Conservation (phyloP, 345 rosid species). For the Eucalyptus tenuipes region DNA sequence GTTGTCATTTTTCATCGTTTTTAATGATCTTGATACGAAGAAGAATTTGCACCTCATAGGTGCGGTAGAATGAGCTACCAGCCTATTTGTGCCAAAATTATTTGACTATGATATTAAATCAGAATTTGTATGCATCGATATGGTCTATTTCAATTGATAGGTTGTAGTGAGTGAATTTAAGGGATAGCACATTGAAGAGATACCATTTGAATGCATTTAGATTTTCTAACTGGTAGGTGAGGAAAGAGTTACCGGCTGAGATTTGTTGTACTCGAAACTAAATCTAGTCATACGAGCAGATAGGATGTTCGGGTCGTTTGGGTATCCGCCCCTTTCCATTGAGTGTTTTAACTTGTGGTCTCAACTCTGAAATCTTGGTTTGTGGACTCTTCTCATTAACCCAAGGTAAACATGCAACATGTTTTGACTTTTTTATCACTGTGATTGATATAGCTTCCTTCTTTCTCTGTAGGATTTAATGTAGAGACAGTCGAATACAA, state of each 20-base stretch:
- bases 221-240: neutral
- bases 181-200: neutral
- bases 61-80: neutral
- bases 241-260: neutral
- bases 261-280: neutral
- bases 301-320: neutral
- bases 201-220: neutral
- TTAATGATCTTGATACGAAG: neutral
- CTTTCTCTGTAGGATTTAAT: slow-evolving; percentile 50
- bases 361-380: neutral
- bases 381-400: neutral
- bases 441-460: neutral
- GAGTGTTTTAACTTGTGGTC: neutral
- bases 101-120: neutral
- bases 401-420: neutral
- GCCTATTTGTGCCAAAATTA: neutral
- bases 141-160: neutral
- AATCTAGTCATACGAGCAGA: neutral
- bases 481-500: slow-evolving; percentile 93
- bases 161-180: neutral
- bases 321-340: neutral
- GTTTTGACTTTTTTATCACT: neutral
- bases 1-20: neutral
- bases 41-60: neutral
- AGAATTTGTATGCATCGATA: neutral